Evolutionary conservation across 257 asterid genomes (phyloP), one percentile per base, ranked within the genome.

Genomic region (Penstemon davidsonii): DNA sequence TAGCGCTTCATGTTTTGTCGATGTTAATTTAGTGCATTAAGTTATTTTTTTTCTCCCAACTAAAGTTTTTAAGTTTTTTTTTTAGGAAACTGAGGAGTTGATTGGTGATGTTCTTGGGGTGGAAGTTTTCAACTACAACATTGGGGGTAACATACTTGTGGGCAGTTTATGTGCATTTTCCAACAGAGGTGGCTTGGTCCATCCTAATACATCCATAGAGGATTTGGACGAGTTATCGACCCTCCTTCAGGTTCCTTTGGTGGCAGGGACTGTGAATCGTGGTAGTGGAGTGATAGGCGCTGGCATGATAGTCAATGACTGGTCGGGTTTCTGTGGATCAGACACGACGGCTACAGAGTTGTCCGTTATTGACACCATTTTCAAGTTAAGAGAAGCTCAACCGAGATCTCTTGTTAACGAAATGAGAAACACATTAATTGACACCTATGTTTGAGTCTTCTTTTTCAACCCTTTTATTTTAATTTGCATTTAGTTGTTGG

Each of bases 291-390:
- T 87, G 41, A 76, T 92, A 60, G 94, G 81, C 50, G 96, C 92
- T 33, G 98, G 96, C 39, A 67, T 92, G 83, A 67, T 80, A 0
- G 96, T 87, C 8, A 92, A 92, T 61, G 96, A 92, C 79, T 92
- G 96, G 96, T 84, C 96, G 0, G 98, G 93, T 2, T 92, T 92
- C 75, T 89, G 96, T 53, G 98, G 96, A n/a, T 83, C 96, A 1
- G 96, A 87, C 74, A 92, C 98, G 3, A 92, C 98, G 68, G 98
- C 96, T 44, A 89, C 98, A 0, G 98, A 92, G 83, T 60, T 89
- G 70, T 84, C 95, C 4, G 96, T 92, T 7, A 78, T 89, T 8
- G 96, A 89, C 80, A 86, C 82, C 3, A 92, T 89, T 36, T 92
- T 92, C 85, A 89, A 89, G 87, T 67, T 89, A 78, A 84, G 96